Percentiles rank a stretch among this genome's conserved stretches.
Evolutionary conservation across 805 yeast species (phyloP).

Genomic region (Sungouiozyma ichnusensis): DNA sequence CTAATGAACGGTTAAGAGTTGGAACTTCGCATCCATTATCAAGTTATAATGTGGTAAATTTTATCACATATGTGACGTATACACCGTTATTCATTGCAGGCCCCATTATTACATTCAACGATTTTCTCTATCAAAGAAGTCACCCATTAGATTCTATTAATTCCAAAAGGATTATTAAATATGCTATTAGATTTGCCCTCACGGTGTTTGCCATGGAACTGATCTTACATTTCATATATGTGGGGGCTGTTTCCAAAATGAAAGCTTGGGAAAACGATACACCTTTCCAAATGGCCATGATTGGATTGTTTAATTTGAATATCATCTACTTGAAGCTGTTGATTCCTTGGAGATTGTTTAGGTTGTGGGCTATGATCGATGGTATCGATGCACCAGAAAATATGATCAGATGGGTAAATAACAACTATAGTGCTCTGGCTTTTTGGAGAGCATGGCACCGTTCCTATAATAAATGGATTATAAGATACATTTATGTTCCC

Average conservation of each 20-base stretch:
- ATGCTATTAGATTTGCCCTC: slow-evolving; percentile 56
- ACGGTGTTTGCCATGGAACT: slow-evolving; percentile 86
- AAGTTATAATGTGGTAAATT: slow-evolving; percentile 56
- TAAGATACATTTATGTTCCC: slow-evolving; percentile 82
- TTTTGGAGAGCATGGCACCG: slow-evolving; percentile 99
- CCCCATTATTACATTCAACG: slow-evolving; percentile 88
- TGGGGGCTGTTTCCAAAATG: slow-evolving; percentile 83
- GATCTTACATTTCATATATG: slow-evolving; percentile 77
- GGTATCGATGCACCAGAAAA: slow-evolving; percentile 95
- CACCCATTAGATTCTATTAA: slow-evolving; percentile 52
- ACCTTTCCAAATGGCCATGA: slow-evolving; percentile 90
- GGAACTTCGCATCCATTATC: slow-evolving; percentile 48
- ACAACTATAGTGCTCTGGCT: slow-evolving; percentile 85
- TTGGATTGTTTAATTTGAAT: slow-evolving; percentile 81
- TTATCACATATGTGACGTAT: slow-evolving; percentile 67
- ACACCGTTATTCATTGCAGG: slow-evolving; percentile 93
- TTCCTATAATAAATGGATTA: slow-evolving; percentile 81
- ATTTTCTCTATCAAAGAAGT: slow-evolving; percentile 65
- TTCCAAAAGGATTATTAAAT: slow-evolving; percentile 40
- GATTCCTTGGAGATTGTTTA: slow-evolving; percentile 91
- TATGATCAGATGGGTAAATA: slow-evolving; percentile 92
- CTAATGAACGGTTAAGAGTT: slow-evolving; percentile 56
- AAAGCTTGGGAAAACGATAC: slow-evolving; percentile 84
- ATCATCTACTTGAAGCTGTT: slow-evolving; percentile 87
- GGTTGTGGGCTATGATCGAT: slow-evolving; percentile 89